Conservation (phyloP, 805 yeast species). For the Pichia kluyveri region DNA sequence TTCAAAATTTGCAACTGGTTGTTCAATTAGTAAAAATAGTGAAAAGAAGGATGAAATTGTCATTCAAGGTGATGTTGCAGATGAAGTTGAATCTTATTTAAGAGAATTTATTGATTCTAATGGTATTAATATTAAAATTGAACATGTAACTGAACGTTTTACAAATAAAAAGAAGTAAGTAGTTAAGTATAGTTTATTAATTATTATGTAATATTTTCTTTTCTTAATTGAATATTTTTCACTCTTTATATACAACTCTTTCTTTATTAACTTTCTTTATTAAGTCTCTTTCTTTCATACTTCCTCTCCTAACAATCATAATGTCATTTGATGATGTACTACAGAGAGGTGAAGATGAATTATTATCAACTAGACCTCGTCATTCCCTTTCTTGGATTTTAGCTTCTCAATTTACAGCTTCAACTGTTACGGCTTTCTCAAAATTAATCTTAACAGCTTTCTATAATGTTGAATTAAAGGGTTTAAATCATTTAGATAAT, state of each 20-base stretch:
- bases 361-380: constrained; percentile 45
- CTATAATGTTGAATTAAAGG: constrained; percentile 55
- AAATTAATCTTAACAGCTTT: constrained; percentile 51
- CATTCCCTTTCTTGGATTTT: constrained; percentile 51
- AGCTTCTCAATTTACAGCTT: constrained; percentile 61
- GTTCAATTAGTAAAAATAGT: constrained; percentile 79
- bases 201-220: background rate
- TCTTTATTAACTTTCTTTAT: too few species aligned
- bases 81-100: constrained; percentile 76
- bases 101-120: constrained; percentile 65
- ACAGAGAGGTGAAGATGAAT: constrained; percentile 64
- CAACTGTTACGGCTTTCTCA: constrained; percentile 54
- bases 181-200: background rate
- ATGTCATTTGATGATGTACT: constrained; percentile 69
- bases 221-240: background rate
- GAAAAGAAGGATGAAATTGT: constrained; percentile 90
- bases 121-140: constrained; percentile 86
- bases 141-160: constrained; percentile 74
- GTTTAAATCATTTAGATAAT: constrained; percentile 53
- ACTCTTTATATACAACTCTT: background rate
- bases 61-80: constrained; percentile 92
- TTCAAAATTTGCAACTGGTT: constrained; percentile 92
- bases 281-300: too few species aligned
- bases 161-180: constrained; percentile 43
- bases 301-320: too few species aligned